A percentile compares a stretch with the other conserved stretches of the same genome.
phyloP scores from a whole-genome alignment of 2,329 filamentous ascomycete genomes.

The Colletotrichum zoysiae region DNA sequence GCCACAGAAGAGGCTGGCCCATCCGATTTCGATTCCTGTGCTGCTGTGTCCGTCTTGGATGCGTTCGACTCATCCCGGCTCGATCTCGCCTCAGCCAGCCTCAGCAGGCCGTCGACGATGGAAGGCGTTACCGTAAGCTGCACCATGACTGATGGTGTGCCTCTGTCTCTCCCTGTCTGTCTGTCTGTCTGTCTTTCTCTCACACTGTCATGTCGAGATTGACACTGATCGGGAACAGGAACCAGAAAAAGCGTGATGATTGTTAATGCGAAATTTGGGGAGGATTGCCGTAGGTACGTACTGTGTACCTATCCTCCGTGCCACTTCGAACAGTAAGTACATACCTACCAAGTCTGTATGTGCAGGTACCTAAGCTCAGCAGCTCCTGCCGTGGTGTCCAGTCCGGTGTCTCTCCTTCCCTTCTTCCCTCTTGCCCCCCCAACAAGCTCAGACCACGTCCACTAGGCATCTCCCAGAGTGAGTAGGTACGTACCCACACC shows the following conservation, averaged over 20 bases:
- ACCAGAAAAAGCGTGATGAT: not conserved
- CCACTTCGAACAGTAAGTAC: no score
- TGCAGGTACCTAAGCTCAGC: not conserved
- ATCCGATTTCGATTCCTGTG: not conserved
- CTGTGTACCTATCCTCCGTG: no score
- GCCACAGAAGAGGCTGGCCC: not conserved
- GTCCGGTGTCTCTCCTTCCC: not conserved
- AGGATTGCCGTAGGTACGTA: not conserved
- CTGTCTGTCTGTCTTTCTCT: not conserved
- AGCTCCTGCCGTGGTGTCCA: not conserved
- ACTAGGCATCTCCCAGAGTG: not conserved
- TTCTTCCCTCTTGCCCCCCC: not conserved
- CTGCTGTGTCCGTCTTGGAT: not conserved
- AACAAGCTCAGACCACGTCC: not conserved
- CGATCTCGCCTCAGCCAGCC: constrained; percentile 46
- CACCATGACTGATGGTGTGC: constrained; percentile 68
- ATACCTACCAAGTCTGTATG: no score
- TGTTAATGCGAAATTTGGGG: not conserved
- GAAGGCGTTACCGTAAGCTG: constrained; percentile 80
- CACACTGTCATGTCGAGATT: not conserved
- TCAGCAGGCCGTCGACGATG: constrained; percentile 72
- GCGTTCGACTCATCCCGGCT: constrained; percentile 30
- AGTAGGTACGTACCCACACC: constrained; percentile 13
- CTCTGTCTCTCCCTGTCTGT: no score
- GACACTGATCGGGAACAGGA: not conserved